A percentile compares a stretch with the other conserved stretches of the same genome.
Evolutionary conservation across 2,329 filamentous ascomycete genomes (phyloP).

Genomic region (Penicillium occitanis): DNA sequence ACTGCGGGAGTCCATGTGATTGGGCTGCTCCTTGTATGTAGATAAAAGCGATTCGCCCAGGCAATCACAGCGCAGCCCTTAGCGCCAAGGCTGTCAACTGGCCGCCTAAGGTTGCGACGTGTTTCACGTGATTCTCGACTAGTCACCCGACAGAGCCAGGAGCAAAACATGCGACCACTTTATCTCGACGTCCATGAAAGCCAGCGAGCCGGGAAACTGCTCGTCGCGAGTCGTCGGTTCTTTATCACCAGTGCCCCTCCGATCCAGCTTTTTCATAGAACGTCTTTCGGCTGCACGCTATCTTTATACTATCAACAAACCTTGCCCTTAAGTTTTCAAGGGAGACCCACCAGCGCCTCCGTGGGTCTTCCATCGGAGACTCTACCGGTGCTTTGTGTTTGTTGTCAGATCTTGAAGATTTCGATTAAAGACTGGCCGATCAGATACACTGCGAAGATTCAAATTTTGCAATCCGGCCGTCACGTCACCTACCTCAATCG

Average conservation of each 20-base stretch:
- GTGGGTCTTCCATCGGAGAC: constrained; percentile 8
- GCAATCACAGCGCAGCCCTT: neutral
- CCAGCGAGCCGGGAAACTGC: neutral
- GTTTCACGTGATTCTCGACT: constrained; percentile 2
- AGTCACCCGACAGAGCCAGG: neutral
- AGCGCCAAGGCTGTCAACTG: neutral
- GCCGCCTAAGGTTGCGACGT: neutral
- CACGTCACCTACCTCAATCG: neutral
- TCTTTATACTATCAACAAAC: neutral
- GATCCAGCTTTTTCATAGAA: neutral
- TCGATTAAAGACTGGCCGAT: neutral
- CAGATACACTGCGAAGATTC: neutral
- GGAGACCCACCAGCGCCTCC: constrained; percentile 3
- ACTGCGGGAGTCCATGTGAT: neutral
- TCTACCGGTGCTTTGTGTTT: constrained; percentile 1
- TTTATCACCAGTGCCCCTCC: neutral
- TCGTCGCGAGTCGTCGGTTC: neutral
- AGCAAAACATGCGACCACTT: constrained; percentile 2
- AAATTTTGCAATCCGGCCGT: neutral
- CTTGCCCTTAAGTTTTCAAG: neutral
- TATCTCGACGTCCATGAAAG: neutral
- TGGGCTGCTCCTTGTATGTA: neutral
- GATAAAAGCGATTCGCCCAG: neutral
- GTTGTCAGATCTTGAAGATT: neutral
- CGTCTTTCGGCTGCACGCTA: neutral